A percentile compares a stretch with the other conserved stretches of the same genome.
phyloP scores from a whole-genome alignment of 1,284 basidiomycete genomes.

The Pascua guehoae region DNA sequence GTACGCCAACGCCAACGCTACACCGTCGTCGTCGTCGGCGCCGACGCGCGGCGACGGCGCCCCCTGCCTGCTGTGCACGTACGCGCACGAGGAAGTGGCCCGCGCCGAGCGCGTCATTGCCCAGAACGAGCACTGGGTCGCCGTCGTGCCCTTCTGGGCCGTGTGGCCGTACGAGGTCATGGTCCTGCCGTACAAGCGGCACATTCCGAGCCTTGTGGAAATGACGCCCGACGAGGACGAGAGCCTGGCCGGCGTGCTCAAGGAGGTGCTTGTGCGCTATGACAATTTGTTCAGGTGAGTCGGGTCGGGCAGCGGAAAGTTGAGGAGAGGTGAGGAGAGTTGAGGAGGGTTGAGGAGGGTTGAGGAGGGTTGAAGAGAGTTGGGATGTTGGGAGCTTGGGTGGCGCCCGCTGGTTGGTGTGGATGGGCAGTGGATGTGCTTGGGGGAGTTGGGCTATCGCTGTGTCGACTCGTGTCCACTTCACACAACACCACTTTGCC shows the following conservation, averaged over 20 bases:
- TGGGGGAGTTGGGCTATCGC: too few species aligned
- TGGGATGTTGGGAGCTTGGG: too few species aligned
- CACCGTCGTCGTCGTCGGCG: too few species aligned
- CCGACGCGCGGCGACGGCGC: constrained; percentile 55
- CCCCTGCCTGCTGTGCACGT: constrained; percentile 79
- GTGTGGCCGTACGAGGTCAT: constrained; percentile 91
- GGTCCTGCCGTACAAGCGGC: constrained; percentile 72
- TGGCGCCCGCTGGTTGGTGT: too few species aligned
- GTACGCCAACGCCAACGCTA: constrained; percentile 50
- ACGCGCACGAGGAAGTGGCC: constrained; percentile 67
- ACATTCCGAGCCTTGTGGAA: constrained; percentile 66
- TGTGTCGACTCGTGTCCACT: too few species aligned
- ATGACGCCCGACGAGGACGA: constrained; percentile 61
- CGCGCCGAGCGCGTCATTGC: constrained; percentile 65
- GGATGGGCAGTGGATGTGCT: too few species aligned
- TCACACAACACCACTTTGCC: too few species aligned
- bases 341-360: neutral
- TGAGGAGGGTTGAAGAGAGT: neutral
- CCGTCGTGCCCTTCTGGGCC: constrained; percentile 93
- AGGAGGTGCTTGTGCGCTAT: constrained; percentile 67
- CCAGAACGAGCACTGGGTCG: constrained; percentile 67
- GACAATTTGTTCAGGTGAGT: constrained; percentile 71
- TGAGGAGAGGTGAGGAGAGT: constrained; percentile 5
- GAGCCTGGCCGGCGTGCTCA: constrained; percentile 65
- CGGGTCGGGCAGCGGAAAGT: constrained; percentile 10